Evolutionary conservation across 306 rosid genomes (phyloP).

Genomic region (Aeschynomene evenia): DNA sequence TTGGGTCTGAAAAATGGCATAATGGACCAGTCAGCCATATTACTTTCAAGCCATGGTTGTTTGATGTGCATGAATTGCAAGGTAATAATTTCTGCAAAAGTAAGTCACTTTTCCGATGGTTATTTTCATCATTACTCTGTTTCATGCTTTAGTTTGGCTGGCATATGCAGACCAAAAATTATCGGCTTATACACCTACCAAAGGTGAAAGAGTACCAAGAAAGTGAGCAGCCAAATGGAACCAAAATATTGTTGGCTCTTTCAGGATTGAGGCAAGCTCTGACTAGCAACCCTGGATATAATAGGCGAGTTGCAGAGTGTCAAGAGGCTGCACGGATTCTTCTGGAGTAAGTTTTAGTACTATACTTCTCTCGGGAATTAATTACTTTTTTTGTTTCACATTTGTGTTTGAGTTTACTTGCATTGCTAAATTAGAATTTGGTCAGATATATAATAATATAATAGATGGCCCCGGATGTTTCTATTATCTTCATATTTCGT

Average conservation of each 20-base stretch:
- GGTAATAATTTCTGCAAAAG: constrained; percentile 73
- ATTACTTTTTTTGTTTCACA: background rate
- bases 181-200: constrained; percentile 58
- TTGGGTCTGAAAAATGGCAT: constrained; percentile 95
- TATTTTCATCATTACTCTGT: constrained; percentile 17
- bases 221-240: constrained; percentile 42
- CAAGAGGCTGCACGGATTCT: constrained; percentile 81
- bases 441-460: background rate
- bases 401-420: constrained; percentile 1
- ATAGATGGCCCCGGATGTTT: background rate
- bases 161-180: constrained; percentile 70
- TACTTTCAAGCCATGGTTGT: constrained; percentile 81
- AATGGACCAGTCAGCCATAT: constrained; percentile 95
- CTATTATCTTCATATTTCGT: constrained; percentile 8
- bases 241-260: constrained; percentile 79
- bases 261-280: constrained; percentile 91
- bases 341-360: constrained; percentile 51
- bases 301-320: constrained; percentile 83
- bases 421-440: background rate
- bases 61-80: constrained; percentile 96
- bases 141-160: constrained; percentile 37
- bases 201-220: constrained; percentile 35
- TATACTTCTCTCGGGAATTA: background rate
- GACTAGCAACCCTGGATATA: constrained; percentile 80
- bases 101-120: background rate